A percentile compares a stretch with the other conserved stretches of the same genome.
Evolutionary conservation across 352 stramenopile genomes (phyloP).

Genomic region (Phytophthora tubulina): DNA sequence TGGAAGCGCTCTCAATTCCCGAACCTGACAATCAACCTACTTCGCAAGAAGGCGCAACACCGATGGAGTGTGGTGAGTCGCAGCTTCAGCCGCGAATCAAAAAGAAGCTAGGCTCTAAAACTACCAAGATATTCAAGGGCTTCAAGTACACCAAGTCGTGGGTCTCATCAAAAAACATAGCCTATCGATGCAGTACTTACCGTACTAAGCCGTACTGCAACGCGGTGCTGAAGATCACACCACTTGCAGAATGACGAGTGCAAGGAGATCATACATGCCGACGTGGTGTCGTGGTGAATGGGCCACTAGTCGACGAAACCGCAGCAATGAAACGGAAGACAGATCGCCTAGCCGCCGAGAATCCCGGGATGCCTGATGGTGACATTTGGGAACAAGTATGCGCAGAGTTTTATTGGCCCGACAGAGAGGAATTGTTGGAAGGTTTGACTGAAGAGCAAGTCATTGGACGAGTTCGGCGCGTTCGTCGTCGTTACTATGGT

Average conservation of each 20-base stretch:
- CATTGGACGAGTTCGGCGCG: background rate
- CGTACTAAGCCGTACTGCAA: background rate
- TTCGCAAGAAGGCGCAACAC: too few relatives aligned
- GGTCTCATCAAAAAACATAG: conserved; percentile 8
- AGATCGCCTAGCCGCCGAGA: conserved; percentile 4
- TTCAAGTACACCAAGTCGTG: conserved; percentile 18
- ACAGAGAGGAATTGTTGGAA: conserved; percentile 9
- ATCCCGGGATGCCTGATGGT: background rate
- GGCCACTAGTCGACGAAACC: background rate
- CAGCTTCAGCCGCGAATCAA: background rate
- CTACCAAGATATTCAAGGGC: conserved; percentile 6
- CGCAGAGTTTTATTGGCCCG: conserved; percentile 2
- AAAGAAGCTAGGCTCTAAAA: background rate
- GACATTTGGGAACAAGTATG: conserved; percentile 11
- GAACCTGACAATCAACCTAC: too few relatives aligned
- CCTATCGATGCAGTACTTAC: conserved; percentile 9
- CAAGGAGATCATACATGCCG: background rate
- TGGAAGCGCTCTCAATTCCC: too few relatives aligned
- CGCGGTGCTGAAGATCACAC: conserved; percentile 1
- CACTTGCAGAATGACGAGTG: background rate
- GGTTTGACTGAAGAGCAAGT: conserved; percentile 26
- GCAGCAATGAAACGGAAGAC: conserved; percentile 3
- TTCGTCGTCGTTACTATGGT: conserved; percentile 3
- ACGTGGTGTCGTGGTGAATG: background rate
- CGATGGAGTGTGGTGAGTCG: too few relatives aligned